Evolutionary conservation across 495 filamentous ascomycete genomes (phyloP), one percentile per base, ranked within the genome.

Genomic region (Lasiosphaeria miniovina): DNA sequence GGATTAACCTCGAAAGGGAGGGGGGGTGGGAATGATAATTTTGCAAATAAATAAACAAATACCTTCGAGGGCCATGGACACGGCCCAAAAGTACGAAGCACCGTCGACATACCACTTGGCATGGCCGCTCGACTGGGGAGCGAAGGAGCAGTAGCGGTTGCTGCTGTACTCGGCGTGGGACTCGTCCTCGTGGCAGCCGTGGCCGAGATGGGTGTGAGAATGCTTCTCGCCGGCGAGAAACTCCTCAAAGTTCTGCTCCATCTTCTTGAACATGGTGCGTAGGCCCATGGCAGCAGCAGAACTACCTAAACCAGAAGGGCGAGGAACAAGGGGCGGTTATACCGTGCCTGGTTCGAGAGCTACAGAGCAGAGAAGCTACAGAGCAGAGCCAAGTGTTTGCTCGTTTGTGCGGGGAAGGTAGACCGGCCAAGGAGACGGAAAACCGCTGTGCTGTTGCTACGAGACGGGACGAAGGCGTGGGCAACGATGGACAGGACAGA

Each of bases 91-190:
- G 67, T 98, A 98, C 1, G 86, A 86, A 67, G 90, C 93, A 3
- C 90, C 93, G 73, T 98, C 93, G 31, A 97, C 90, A 77, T 90
- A 94, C 90, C 91, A 96, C 75, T 98, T 96, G 40, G 73, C 90
- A 74, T 93, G 84, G n/a, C 94, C 89, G 71, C 89, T 87, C 75
- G 90, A 89, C 71, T 91, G 90, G 5, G 90, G 88, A 2, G 89
- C 89, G 74, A 97, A 97, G 62, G 90, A 95, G 43, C 85, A 82
- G 73, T 87, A 96, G 38, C 91, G 84, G 62, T 93, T 80, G 52
- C 84, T 77, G 45, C 80, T 71, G 56, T 70, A 65, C 14, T 73
- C 66, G 17, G 57, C 57, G 36, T 74, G 65, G 34, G 68, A 61
- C 38, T 75, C 66, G 40, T 66, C 64, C 41, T 65, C 57, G 50